Evolutionary conservation across 2,329 filamentous ascomycete species (phyloP), one percentile per base, ranked within the genome.

Genomic region (Talaromyces sp.): DNA sequence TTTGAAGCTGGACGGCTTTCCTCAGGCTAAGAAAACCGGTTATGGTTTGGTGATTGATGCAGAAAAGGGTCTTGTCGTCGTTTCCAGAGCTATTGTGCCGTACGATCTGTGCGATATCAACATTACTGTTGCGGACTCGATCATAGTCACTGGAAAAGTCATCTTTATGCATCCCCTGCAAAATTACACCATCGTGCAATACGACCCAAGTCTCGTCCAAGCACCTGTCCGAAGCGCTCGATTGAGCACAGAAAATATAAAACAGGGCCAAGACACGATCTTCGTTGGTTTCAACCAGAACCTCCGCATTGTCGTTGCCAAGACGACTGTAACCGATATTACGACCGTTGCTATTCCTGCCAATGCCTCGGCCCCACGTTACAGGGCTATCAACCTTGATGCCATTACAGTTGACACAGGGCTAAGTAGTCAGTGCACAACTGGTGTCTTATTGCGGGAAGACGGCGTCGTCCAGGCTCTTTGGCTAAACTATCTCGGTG

Each of bases 221-320:
- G 95, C 93, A 1, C 93, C 95, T 0, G 93, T 99, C 12, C 86
- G 93, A 80, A 93, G 90, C 67, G 95, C 96, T 4, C 90, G 86
- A 69, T 83, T 99, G 57, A 92, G 92, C 71, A 87, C 83, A 5
- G 86, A 91, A 62, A 87, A 88, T 69, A 92, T 98, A 73, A 93
- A 92, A 58, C 95, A 98, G 79, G 95, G 95, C 39, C 91, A 93
- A 56, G 89, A 93, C 63, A 97, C 93, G 0, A 93, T 96, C 68
- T 99, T 99, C 77, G 90, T 99, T 66, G 96, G 95, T n/a, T 96
- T 96, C 80, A 99, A 99, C 73, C 88, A 96, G 68, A 98, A 97
- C 67, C 89, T 93, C 65, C 87, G 93, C 39, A 91, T 97, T 44
- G 93, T 98, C 3, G 91, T 97, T 69, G 91, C 92, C 5, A 92